Evolutionary conservation across 305 asterid species (phyloP).

Genomic region (Andrographis paniculata): DNA sequence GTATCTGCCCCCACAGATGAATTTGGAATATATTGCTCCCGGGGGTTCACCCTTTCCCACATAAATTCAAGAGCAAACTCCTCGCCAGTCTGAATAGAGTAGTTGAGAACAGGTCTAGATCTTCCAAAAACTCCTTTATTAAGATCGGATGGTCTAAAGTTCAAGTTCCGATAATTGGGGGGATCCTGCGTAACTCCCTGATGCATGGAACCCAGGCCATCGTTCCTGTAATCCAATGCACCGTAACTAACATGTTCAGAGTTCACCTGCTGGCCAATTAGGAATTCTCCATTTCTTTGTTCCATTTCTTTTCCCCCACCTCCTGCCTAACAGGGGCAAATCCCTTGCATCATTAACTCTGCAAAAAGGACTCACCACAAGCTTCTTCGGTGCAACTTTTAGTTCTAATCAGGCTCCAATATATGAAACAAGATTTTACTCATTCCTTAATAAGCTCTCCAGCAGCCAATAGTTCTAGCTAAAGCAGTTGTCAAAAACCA

Average conservation of each 20-base stretch:
- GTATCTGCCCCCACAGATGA: constrained; percentile 28
- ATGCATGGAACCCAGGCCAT: constrained; percentile 50
- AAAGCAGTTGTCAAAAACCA: constrained; percentile 5
- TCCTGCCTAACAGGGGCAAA: constrained; percentile 11
- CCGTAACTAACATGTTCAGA: constrained; percentile 44
- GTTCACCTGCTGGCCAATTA: constrained; percentile 38
- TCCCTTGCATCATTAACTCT: background rate
- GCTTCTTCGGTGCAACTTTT: constrained; percentile 3
- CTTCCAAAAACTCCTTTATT: constrained; percentile 42
- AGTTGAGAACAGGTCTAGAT: constrained; percentile 49
- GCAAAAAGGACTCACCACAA: constrained; percentile 4
- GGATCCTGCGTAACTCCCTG: constrained; percentile 59
- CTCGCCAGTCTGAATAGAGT: constrained; percentile 72
- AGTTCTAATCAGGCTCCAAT: constrained; percentile 41
- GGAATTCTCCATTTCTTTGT: constrained; percentile 39
- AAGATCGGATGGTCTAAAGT: constrained; percentile 48
- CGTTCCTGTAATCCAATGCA: constrained; percentile 46
- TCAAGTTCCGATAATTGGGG: constrained; percentile 41
- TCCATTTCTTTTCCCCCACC: constrained; percentile 33
- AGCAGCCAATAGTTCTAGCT: constrained; percentile 25
- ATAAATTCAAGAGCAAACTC: constrained; percentile 70
- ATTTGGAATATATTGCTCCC: constrained; percentile 30
- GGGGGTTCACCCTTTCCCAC: constrained; percentile 52
- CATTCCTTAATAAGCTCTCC: constrained; percentile 23
- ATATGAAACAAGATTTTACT: constrained; percentile 28